Conservation (phyloP, 306 rosid species). For the Acacia confusa region DNA sequence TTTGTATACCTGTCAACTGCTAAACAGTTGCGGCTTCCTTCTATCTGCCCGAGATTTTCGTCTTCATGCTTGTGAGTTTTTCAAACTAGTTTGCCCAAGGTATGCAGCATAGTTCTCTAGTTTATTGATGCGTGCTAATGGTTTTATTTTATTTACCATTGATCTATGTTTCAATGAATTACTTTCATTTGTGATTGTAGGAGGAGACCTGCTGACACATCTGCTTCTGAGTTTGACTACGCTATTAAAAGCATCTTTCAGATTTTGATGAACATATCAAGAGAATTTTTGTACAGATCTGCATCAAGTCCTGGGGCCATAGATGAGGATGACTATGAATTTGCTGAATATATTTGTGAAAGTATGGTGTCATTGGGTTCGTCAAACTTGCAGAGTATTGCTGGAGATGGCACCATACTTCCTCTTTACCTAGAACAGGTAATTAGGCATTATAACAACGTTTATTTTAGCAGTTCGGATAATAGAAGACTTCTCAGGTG, state of each 20-base stretch:
- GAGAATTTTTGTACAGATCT: slow-evolving; percentile 69
- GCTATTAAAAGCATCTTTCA: slow-evolving; percentile 73
- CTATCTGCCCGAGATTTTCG: slow-evolving; percentile 90
- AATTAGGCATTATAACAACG: slow-evolving; percentile 23
- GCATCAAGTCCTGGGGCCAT: slow-evolving; percentile 48
- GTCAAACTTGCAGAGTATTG: slow-evolving; percentile 78
- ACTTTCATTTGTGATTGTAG: slow-evolving; percentile 48
- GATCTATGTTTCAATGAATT: slow-evolving; percentile 25
- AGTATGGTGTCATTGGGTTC: slow-evolving; percentile 86
- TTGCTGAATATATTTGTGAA: slow-evolving; percentile 82
- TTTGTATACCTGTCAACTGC: slow-evolving; percentile 27
- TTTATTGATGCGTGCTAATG: not conserved
- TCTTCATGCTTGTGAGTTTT: slow-evolving; percentile 95
- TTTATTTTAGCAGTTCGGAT: slow-evolving; percentile 18
- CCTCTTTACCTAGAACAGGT: slow-evolving; percentile 82
- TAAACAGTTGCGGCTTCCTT: slow-evolving; percentile 83
- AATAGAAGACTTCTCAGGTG: not conserved
- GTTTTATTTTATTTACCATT: not conserved
- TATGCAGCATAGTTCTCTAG: slow-evolving; percentile 37
- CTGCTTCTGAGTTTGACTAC: slow-evolving; percentile 73
- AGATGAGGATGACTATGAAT: slow-evolving; percentile 80
- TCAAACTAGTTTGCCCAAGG: slow-evolving; percentile 89
- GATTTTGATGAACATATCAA: slow-evolving; percentile 71
- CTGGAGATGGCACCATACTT: slow-evolving; percentile 58
- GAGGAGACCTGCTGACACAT: slow-evolving; percentile 72